Conservation (phyloP, 345 rosid genomes). For the Gossypium thurberi region DNA sequence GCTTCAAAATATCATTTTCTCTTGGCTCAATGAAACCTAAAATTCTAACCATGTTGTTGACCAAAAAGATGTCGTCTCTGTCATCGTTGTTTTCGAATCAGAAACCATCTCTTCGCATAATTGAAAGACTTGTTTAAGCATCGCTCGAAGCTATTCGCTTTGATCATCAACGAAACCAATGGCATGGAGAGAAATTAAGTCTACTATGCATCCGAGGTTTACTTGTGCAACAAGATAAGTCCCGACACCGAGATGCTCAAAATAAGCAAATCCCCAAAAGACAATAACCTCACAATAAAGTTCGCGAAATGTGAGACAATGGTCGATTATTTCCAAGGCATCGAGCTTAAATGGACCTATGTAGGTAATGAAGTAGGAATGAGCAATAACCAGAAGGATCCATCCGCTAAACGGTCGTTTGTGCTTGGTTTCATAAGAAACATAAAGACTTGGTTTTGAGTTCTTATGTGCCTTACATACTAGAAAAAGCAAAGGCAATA, state of each 20-base stretch:
- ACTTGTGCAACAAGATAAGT: constrained; percentile 45
- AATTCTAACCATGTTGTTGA: constrained; percentile 26
- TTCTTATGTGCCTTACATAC: constrained; percentile 37
- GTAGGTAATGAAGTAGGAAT: constrained; percentile 17
- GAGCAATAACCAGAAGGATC: constrained; percentile 14
- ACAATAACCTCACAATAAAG: constrained; percentile 37
- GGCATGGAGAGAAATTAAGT: constrained; percentile 41
- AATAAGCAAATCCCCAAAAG: constrained; percentile 38
- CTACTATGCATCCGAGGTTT: constrained; percentile 42
- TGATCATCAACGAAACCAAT: constrained; percentile 38
- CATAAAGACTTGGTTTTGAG: constrained; percentile 37
- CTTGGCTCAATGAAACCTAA: too few relatives aligned
- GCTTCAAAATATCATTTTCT: too few relatives aligned
- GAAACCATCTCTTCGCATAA: constrained; percentile 24
- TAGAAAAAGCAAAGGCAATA: constrained; percentile 26
- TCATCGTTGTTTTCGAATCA: constrained; percentile 41
- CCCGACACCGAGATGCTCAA: constrained; percentile 37
- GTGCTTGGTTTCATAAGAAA: constrained; percentile 45
- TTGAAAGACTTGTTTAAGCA: constrained; percentile 30
- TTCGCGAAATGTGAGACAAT: constrained; percentile 44
- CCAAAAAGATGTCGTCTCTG: constrained; percentile 39
- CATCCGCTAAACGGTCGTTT: constrained; percentile 19
- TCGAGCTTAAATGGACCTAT: constrained; percentile 44
- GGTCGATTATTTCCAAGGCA: constrained; percentile 33
- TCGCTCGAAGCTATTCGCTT: constrained; percentile 29